Conservation (phyloP, 306 rosid species). For the Fragaria nilgerrensis region DNA sequence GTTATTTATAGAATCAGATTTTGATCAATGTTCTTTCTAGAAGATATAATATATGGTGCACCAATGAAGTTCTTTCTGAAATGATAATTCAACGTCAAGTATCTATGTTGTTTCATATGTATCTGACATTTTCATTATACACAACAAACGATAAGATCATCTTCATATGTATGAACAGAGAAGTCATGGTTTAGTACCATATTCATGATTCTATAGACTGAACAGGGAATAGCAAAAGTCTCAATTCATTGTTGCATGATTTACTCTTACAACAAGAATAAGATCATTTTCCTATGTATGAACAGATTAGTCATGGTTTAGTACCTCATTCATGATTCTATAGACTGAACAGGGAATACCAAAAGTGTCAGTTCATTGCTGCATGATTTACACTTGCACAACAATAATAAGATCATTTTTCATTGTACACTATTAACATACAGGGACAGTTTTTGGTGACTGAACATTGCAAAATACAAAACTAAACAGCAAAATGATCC, state of each 20-base stretch:
- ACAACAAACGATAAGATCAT: neutral
- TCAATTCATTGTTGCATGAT: neutral
- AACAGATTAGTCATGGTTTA: neutral
- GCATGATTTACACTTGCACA: slow-evolving; percentile 1
- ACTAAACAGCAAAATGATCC: slow-evolving; percentile 21
- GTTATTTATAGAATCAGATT: no score
- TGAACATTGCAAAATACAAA: slow-evolving; percentile 23
- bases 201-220: no score
- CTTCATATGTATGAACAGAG: neutral
- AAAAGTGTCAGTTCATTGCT: neutral
- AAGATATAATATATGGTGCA: no score
- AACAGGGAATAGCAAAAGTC: neutral
- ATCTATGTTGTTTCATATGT: neutral
- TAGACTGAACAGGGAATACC: neutral
- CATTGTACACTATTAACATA: slow-evolving; percentile 2
- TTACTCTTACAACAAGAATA: neutral
- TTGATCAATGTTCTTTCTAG: no score
- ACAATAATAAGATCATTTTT: neutral
- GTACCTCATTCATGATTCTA: no score
- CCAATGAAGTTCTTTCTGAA: no score
- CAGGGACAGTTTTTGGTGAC: slow-evolving; percentile 2
- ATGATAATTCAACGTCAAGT: neutral
- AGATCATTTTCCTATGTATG: neutral
- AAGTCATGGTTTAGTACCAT: neutral
- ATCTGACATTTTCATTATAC: neutral